Percentiles rank a stretch among this genome's conserved stretches.
Evolutionary conservation across 2,329 filamentous ascomycete species (phyloP).

Genomic region (Phialophora chinensis): DNA sequence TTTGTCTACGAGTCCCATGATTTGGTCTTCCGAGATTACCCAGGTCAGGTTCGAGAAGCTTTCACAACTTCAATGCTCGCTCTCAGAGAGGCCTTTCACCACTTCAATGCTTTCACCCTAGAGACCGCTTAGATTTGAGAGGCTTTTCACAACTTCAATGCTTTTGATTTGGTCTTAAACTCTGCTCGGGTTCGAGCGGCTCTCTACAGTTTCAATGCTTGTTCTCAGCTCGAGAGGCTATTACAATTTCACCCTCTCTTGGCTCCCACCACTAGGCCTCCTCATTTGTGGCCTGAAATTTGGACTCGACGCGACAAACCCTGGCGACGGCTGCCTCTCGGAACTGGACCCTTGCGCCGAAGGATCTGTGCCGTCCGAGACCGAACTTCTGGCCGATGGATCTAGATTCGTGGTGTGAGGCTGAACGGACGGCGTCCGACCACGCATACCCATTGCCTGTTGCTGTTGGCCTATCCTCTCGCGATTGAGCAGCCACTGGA

Average conservation of each 20-base stretch:
- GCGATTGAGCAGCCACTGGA: slow-evolving; percentile 67
- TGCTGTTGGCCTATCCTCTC: slow-evolving; percentile 47
- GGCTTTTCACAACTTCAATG: neutral
- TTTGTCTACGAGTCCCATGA: no score
- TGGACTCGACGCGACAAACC: slow-evolving; percentile 27
- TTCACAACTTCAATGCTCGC: no score
- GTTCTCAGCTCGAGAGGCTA: neutral
- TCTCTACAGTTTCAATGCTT: neutral
- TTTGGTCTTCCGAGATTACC: no score
- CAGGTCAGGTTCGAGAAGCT: no score
- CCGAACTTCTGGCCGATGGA: slow-evolving; percentile 28
- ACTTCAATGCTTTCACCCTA: no score
- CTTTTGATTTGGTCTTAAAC: neutral
- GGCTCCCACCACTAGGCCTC: slow-evolving; percentile 32
- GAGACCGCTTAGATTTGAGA: no score
- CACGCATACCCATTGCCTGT: slow-evolving; percentile 34
- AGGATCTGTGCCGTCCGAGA: slow-evolving; percentile 28
- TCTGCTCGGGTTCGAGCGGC: neutral
- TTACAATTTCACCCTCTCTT: slow-evolving; percentile 35
- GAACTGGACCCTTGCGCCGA: slow-evolving; percentile 22
- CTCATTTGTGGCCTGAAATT: slow-evolving; percentile 33
- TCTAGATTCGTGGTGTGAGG: slow-evolving; percentile 20
- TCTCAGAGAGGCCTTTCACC: no score
- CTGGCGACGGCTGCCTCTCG: slow-evolving; percentile 25
- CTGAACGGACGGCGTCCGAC: slow-evolving; percentile 32